These are phyloP conservation scores for Aureobasidium lini DNA, from an alignment of 2,329 filamentous ascomycete genomes.

Conservation along the genomic window DNA sequence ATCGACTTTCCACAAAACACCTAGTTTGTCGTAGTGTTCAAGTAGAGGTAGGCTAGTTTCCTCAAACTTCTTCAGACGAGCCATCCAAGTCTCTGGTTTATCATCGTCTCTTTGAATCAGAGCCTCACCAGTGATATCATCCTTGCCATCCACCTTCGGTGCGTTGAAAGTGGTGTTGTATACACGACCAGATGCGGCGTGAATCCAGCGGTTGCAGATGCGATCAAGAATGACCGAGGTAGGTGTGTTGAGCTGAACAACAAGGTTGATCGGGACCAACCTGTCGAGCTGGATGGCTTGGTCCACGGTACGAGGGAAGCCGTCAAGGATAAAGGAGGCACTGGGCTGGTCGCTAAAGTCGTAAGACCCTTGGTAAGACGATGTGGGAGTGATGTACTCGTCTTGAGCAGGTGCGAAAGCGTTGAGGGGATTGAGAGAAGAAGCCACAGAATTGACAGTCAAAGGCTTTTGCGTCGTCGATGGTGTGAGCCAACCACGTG, in stretches of 20 bases:
- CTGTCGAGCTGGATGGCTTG: conserved; percentile 73
- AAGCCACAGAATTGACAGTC: conserved; percentile 35
- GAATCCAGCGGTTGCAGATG: conserved; percentile 88
- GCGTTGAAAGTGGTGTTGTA: conserved; percentile 94
- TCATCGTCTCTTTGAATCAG: conserved; percentile 81
- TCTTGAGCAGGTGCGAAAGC: conserved; percentile 24
- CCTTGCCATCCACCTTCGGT: conserved; percentile 69
- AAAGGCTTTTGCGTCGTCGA: conserved; percentile 31
- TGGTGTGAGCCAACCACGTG: conserved; percentile 69
- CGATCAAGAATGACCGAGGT: conserved; percentile 79
- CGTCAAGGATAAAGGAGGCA: conserved; percentile 91
- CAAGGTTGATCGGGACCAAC: conserved; percentile 90
- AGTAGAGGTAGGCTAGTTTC: conserved; percentile 79
- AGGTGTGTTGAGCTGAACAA: conserved; percentile 79
- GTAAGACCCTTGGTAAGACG: conserved; percentile 30
- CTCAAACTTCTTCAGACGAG: conserved; percentile 73
- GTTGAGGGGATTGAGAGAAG: conserved; percentile 1
- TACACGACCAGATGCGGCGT: conserved; percentile 80
- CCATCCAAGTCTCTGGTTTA: conserved; percentile 75
- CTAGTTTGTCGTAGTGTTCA: conserved; percentile 79
- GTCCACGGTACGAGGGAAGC: conserved; percentile 79
- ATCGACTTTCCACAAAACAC: conserved; percentile 77
- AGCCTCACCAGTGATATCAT: conserved; percentile 85
- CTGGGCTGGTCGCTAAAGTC: conserved; percentile 58
- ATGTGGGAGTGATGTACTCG: conserved; percentile 34